phyloP scores from a whole-genome alignment of 1,284 basidiomycete genomes.

The Pseudozyma pruni region DNA sequence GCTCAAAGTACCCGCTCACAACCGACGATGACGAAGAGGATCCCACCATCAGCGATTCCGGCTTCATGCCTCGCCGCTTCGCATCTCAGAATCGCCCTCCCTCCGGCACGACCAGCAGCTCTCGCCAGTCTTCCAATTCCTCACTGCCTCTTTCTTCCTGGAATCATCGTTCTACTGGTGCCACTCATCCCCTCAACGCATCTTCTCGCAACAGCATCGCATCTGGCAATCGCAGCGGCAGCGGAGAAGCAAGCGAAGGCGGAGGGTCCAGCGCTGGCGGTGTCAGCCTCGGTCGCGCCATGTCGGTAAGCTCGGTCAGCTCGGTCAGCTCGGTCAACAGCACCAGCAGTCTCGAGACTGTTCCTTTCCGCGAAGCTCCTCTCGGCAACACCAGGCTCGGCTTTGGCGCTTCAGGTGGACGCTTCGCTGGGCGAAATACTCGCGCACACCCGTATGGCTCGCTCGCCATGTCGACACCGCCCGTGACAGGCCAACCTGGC shows the following conservation, averaged over 20 bases:
- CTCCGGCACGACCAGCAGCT: constrained; percentile 2
- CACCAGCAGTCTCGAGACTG: constrained; percentile 65
- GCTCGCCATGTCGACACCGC: constrained; percentile 13
- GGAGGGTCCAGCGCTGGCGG: constrained; percentile 21
- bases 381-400: constrained; percentile 59
- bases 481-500: background rate
- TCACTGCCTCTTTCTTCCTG: constrained; percentile 22
- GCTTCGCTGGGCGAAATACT: constrained; percentile 19
- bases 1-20: constrained; percentile 21
- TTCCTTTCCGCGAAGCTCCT: constrained; percentile 63
- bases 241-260: constrained; percentile 48
- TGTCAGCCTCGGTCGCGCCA: constrained; percentile 55
- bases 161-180: constrained; percentile 1
- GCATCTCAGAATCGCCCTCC: constrained; percentile 32
- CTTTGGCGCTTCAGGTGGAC: constrained; percentile 31
- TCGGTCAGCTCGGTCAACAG: constrained; percentile 63
- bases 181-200: constrained; percentile 4
- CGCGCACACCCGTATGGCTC: constrained; percentile 21
- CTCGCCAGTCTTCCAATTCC: constrained; percentile 38
- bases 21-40: constrained; percentile 54
- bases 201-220: constrained; percentile 25
- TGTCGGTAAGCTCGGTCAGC: constrained; percentile 62
- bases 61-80: constrained; percentile 50
- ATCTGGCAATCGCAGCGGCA: constrained; percentile 42
- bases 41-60: constrained; percentile 49